These are phyloP conservation scores for Alternaria sp. DNA, from an alignment of 2,329 filamentous ascomycete species.

Conservation along the genomic window DNA sequence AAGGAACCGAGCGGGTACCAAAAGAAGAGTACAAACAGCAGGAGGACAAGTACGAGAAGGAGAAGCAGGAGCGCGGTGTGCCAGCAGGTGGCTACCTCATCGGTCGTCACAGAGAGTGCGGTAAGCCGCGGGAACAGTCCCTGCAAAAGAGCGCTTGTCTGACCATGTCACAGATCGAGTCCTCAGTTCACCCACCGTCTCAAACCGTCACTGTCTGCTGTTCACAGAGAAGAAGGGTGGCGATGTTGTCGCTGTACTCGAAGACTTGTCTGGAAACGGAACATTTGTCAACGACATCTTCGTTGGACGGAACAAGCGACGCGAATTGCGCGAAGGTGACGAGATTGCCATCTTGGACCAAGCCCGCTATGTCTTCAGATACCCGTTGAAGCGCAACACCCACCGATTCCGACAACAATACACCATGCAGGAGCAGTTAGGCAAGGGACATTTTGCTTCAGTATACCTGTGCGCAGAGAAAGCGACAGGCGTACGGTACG, in stretches of 20 bases:
- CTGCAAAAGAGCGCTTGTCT: conserved; percentile 8
- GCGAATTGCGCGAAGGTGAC: conserved; percentile 87
- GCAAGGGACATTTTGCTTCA: conserved; percentile 93
- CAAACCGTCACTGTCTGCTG: conserved; percentile 80
- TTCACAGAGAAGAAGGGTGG: conserved; percentile 68
- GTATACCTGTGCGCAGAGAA: conserved; percentile 93
- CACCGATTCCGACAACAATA: conserved; percentile 88
- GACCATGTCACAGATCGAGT: conserved; percentile 64
- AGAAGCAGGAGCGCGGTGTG: conserved; percentile 59
- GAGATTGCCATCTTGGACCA: conserved; percentile 87
- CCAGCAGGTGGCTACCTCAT: conserved; percentile 86
- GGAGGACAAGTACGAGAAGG: conserved; percentile 67
- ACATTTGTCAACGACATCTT: conserved; percentile 94
- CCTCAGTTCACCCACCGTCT: conserved; percentile 79
- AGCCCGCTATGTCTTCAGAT: conserved; percentile 88
- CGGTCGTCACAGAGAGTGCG: conserved; percentile 91
- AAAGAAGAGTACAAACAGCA: conserved; percentile 62
- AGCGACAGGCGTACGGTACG: conserved; percentile 78
- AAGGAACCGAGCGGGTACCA: conserved; percentile 54
- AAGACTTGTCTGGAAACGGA: conserved; percentile 94
- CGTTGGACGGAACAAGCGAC: conserved; percentile 87
- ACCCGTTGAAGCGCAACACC: conserved; percentile 66
- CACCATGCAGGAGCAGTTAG: conserved; percentile 80
- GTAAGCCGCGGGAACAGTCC: conserved; percentile 58
- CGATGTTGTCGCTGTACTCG: conserved; percentile 72